Base-by-base conservation (phyloP, 169 alveolate species). In the Plasmodium sp. region DNA sequence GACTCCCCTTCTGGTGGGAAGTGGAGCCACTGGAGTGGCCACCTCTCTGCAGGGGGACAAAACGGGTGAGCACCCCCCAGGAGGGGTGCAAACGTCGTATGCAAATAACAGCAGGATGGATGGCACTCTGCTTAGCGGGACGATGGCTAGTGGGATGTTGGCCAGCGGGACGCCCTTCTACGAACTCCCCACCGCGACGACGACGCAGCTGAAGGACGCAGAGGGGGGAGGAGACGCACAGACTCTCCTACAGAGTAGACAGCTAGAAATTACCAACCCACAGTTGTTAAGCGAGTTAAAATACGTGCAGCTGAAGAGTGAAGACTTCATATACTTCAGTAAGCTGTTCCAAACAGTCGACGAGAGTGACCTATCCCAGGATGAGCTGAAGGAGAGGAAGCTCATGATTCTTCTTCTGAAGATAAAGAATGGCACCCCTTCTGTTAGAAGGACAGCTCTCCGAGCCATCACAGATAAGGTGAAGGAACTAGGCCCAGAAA, bases 381-480 rank as follows among this genome's bases (percentile, higher is more conserved):
- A 99, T 81, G 99, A 99, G 74, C 97, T 97, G 79, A 99, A 99
- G 95, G 99, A 99, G 54, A 97, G 99, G 84, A 97, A 98, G 88
- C 98, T 99, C 71, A 97, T 98, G 98, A 97, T 98, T 74, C 97
- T 99, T 51, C 92, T 99, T 77, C 96, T 99, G 71, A 99, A 99
- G 97, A 98, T 99, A 67, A 99, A 99, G 95, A 99, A 99, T 93
- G 99, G 99, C 9, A 98, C 99, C 0, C 99, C 99, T 22, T 99
- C 99, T 31, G 97, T 99, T 97, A 96, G 99, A 36, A 97, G 99
- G 51, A 95, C 98, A 71, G 99, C 99, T 1, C 84, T 99, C 75
- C 98, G 99, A 83, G 97, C 97, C 86, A 93, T 99, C 43, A 98
- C 99, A 12, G 99, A 99, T 84, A 97, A 98, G 93, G 99, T 99